Evolutionary conservation across 257 asterid species (phyloP).

Genomic region (Penstemon davidsonii): DNA sequence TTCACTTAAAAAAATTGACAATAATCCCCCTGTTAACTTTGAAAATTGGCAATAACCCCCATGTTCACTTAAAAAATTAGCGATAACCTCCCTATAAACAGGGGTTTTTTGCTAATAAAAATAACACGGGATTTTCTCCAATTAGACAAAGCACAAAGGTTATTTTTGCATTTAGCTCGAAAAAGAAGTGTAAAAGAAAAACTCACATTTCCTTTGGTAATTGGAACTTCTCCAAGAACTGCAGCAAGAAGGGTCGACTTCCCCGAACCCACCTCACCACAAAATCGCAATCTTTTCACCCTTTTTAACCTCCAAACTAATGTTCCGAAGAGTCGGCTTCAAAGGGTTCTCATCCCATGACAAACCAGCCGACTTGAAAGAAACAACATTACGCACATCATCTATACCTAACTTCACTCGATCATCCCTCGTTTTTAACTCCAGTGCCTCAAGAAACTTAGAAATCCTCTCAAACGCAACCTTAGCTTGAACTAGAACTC

Average conservation of each 20-base stretch:
- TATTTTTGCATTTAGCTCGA: too few relatives aligned
- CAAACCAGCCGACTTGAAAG: conserved; percentile 54
- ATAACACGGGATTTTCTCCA: too few relatives aligned
- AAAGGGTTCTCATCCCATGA: conserved; percentile 71
- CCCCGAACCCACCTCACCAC: conserved; percentile 99
- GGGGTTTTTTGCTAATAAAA: too few relatives aligned
- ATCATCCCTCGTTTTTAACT: conserved; percentile 49
- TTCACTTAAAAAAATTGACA: too few relatives aligned
- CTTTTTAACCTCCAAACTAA: conserved; percentile 49
- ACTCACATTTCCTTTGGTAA: conserved; percentile 78
- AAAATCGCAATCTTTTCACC: conserved; percentile 87
- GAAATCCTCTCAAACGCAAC: conserved; percentile 76
- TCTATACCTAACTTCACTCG: conserved; percentile 30
- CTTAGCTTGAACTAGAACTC: conserved; percentile 83
- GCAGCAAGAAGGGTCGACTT: conserved; percentile 91
- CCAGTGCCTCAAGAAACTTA: conserved; percentile 76
- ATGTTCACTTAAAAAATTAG: too few relatives aligned
- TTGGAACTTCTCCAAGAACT: conserved; percentile 87
- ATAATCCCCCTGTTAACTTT: too few relatives aligned
- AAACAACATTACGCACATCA: conserved; percentile 33
- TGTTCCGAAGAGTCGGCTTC: conserved; percentile 53
- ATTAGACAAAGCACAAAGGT: too few relatives aligned
- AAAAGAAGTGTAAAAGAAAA: background rate
- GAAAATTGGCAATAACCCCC: too few relatives aligned
- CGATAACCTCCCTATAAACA: too few relatives aligned